Conservation (phyloP, 768 basidiomycete genomes). For the Nidularia pulvinata region DNA sequence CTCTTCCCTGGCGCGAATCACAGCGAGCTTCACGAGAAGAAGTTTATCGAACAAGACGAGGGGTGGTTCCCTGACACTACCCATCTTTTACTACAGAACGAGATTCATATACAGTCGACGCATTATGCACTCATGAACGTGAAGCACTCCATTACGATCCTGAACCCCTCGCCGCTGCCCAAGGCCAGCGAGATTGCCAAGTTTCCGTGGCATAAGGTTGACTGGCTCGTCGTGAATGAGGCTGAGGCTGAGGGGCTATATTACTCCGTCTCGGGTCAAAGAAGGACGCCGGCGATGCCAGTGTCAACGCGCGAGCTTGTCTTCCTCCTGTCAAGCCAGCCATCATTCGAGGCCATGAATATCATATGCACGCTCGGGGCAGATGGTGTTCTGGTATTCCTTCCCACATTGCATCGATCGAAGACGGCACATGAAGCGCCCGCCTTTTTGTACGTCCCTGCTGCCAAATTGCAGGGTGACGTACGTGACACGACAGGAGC, state of each 20-base stretch:
- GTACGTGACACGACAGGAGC: conserved; percentile 61
- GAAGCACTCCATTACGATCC: conserved; percentile 28
- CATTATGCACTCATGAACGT: conserved; percentile 27
- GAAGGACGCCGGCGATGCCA: background rate
- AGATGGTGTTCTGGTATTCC: conserved; percentile 43
- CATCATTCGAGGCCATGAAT: conserved; percentile 31
- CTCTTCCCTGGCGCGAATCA: conserved; percentile 62
- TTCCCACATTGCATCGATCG: conserved; percentile 23
- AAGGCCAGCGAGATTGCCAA: conserved; percentile 27
- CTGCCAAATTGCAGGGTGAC: conserved; percentile 36
- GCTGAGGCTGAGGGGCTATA: conserved; percentile 41
- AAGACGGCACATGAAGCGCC: conserved; percentile 10
- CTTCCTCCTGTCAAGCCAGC: conserved; percentile 12
- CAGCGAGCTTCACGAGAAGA: conserved; percentile 29
- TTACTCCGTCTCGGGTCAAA: conserved; percentile 13
- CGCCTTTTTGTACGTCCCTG: conserved; percentile 39
- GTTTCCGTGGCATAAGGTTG: conserved; percentile 50
- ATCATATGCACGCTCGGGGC: conserved; percentile 60
- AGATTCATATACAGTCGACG: conserved; percentile 46
- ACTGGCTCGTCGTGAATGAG: conserved; percentile 60
- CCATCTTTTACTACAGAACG: conserved; percentile 60
- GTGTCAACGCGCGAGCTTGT: conserved; percentile 13
- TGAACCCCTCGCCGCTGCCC: conserved; percentile 63
- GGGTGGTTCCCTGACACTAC: conserved; percentile 32
- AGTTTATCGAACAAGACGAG: conserved; percentile 11